Percentiles rank a stretch among this genome's conserved stretches.
Evolutionary conservation across 2,329 filamentous ascomycete genomes (phyloP).

Genomic region (Aspergillus proliferans): DNA sequence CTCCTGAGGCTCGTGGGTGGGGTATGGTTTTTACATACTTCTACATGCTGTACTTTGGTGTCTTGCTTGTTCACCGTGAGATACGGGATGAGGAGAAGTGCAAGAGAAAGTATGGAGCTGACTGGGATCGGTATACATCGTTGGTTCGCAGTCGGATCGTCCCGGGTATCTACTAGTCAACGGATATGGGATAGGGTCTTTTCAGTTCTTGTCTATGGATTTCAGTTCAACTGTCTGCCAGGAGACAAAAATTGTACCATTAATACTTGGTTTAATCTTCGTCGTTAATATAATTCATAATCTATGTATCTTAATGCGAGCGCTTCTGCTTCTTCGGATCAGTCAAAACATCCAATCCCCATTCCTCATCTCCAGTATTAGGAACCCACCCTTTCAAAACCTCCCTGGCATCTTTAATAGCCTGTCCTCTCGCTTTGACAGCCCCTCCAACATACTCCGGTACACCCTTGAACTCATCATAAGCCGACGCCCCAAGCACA

Average conservation of each 20-base stretch:
- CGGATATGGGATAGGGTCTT: not conserved
- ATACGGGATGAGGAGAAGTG: conserved; percentile 87
- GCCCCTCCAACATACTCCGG: not conserved
- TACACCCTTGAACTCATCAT: conserved; percentile 26
- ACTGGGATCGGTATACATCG: conserved; percentile 85
- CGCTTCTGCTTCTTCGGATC: conserved; percentile 25
- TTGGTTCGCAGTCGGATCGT: conserved; percentile 76
- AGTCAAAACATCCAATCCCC: conserved; percentile 29
- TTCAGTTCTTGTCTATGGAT: not conserved
- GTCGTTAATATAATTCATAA: not conserved
- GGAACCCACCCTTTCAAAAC: conserved; percentile 32
- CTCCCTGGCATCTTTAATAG: conserved; percentile 25
- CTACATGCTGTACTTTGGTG: conserved; percentile 84
- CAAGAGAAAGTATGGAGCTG: conserved; percentile 78
- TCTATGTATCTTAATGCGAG: not conserved
- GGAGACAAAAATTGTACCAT: not conserved
- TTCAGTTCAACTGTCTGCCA: not conserved
- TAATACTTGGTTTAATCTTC: not conserved
- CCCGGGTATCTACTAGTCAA: conserved; percentile 68
- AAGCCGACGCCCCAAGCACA: conserved; percentile 15
- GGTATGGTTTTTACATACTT: conserved; percentile 90
- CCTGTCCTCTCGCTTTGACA: conserved; percentile 17
- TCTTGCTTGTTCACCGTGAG: conserved; percentile 81
- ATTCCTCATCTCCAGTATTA: conserved; percentile 33
- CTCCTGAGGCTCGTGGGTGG: conserved; percentile 67